A percentile compares a stretch with the other conserved stretches of the same genome.
Evolutionary conservation across 768 basidiomycete species (phyloP).

Genomic region (Clavulina sp.): DNA sequence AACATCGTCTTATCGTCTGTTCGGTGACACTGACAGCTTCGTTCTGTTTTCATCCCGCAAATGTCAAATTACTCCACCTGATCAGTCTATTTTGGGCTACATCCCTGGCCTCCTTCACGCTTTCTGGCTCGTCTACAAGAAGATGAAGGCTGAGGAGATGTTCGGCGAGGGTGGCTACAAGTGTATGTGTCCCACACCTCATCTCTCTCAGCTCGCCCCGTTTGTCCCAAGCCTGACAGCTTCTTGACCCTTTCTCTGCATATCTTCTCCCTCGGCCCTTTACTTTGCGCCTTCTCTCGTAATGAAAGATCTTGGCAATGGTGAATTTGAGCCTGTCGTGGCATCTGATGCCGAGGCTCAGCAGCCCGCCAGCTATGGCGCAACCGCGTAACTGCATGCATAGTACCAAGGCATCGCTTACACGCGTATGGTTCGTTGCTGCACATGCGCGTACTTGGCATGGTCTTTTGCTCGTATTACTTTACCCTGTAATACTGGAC

Average conservation of each 20-base stretch:
- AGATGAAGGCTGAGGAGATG: slow-evolving; percentile 47
- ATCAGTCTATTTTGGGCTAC: slow-evolving; percentile 34
- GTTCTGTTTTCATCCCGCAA: too few relatives aligned
- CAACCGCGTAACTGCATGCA: slow-evolving; percentile 15
- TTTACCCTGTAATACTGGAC: too few relatives aligned
- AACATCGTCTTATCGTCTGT: background rate
- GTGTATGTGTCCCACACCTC: slow-evolving; percentile 32
- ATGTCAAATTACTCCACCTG: slow-evolving; percentile 4
- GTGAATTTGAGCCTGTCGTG: slow-evolving; percentile 21
- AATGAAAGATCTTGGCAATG: slow-evolving; percentile 22
- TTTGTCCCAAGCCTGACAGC: too few relatives aligned
- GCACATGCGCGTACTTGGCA: too few relatives aligned
- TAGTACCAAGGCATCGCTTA: too few relatives aligned
- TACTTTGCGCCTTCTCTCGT: slow-evolving; percentile 3
- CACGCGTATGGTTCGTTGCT: too few relatives aligned
- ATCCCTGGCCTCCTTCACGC: slow-evolving; percentile 57
- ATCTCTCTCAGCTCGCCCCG: background rate
- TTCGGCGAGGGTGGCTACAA: slow-evolving; percentile 62
- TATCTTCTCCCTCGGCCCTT: background rate
- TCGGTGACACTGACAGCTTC: background rate
- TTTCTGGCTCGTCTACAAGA: slow-evolving; percentile 82
- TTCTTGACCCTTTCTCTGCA: background rate
- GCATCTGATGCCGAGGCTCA: slow-evolving; percentile 12
- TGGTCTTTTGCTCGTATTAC: too few relatives aligned
- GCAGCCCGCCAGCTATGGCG: slow-evolving; percentile 22